A percentile compares a stretch with the other conserved stretches of the same genome.
phyloP scores from a whole-genome alignment of 2,329 filamentous ascomycete species.

The Dendrostoma leiphaemia region DNA sequence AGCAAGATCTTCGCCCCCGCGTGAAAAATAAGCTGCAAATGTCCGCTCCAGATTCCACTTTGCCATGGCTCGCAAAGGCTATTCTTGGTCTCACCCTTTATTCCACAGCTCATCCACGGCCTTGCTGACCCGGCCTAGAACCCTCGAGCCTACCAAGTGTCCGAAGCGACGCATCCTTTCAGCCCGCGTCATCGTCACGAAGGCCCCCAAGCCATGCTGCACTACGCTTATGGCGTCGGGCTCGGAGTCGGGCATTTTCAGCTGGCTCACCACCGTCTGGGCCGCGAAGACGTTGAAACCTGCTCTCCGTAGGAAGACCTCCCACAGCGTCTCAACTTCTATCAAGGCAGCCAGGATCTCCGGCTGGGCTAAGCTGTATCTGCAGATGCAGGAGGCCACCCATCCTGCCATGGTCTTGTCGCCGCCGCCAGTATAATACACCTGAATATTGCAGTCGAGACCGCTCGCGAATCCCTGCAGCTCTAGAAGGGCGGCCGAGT shows the following conservation, averaged over 20 bases:
- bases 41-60: neutral
- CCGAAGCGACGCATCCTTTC: conserved; percentile 51
- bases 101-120: conserved; percentile 52
- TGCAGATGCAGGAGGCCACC: conserved; percentile 51
- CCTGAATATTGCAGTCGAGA: conserved; percentile 36
- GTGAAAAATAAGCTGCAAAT: no score
- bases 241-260: conserved; percentile 35
- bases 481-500: conserved; percentile 44
- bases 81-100: conserved; percentile 19
- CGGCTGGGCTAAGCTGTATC: conserved; percentile 33
- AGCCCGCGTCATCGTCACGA: conserved; percentile 53
- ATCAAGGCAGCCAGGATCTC: conserved; percentile 33
- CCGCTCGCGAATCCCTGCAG: conserved; percentile 48
- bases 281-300: conserved; percentile 73
- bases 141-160: conserved; percentile 49
- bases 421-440: conserved; percentile 50
- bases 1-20: neutral
- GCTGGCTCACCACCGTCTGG: conserved; percentile 55
- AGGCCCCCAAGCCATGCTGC: conserved; percentile 46
- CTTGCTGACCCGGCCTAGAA: conserved; percentile 50
- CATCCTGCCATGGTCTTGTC: conserved; percentile 51
- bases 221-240: conserved; percentile 11
- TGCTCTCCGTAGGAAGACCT: conserved; percentile 61
- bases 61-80: neutral
- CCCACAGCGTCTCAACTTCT: conserved; percentile 64